These are phyloP conservation scores for Amanita muscaria DNA, from an alignment of 768 basidiomycete genomes.

Conservation along the genomic window DNA sequence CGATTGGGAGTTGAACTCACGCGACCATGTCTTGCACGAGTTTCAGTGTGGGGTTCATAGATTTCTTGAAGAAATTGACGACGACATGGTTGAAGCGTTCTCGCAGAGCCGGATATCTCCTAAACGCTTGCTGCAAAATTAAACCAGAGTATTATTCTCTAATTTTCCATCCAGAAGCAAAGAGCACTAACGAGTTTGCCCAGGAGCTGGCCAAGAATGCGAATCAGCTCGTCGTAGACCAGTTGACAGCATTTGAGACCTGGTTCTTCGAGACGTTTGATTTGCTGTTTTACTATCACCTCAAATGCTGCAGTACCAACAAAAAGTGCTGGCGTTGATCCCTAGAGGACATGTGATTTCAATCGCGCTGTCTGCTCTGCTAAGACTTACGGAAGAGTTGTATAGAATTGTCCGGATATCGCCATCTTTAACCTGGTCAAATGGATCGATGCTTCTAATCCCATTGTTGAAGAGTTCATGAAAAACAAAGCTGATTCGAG, in stretches of 20 bases:
- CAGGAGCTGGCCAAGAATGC: constrained; percentile 90
- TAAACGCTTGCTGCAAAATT: constrained; percentile 77
- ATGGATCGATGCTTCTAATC: constrained; percentile 92
- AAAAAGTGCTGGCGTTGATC: constrained; percentile 92
- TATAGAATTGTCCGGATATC: constrained; percentile 95
- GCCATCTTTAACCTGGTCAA: constrained; percentile 97
- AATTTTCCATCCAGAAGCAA: background rate
- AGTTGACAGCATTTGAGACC: constrained; percentile 88
- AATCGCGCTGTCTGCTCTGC: constrained; percentile 34
- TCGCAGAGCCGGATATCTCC: constrained; percentile 91
- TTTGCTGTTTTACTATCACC: constrained; percentile 98
- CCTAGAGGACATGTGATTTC: constrained; percentile 35
- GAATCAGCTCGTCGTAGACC: constrained; percentile 95
- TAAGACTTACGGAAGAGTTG: constrained; percentile 80
- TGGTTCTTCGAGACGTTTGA: constrained; percentile 93
- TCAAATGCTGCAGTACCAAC: constrained; percentile 97
- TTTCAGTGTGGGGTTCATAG: constrained; percentile 93
- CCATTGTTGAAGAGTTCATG: constrained; percentile 98
- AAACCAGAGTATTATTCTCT: background rate
- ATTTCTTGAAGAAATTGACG: constrained; percentile 91
- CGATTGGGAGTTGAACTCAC: constrained; percentile 32
- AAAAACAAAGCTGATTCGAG: constrained; percentile 97
- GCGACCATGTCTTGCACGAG: constrained; percentile 88
- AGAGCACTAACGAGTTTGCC: constrained; percentile 64
- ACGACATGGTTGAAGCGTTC: constrained; percentile 96